Percentiles rank a stretch among this genome's conserved stretches.
Evolutionary conservation across 108 stramenopile species (phyloP).

Genomic region (Skeletonema costatum): DNA sequence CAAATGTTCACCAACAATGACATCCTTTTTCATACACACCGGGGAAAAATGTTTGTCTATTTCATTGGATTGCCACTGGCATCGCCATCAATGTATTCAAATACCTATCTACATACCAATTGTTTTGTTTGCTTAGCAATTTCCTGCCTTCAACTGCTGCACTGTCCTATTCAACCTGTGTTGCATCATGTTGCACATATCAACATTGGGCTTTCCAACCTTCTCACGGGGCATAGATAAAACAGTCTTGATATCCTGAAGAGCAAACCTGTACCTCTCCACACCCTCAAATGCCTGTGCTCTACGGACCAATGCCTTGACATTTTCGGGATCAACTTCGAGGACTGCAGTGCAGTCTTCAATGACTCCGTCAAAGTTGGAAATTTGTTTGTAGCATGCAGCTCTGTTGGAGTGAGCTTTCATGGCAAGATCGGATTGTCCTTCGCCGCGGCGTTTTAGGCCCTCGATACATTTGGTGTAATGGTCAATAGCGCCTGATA

Average conservation of each 20-base stretch:
- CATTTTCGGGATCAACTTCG: conserved; percentile 94
- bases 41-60: background rate
- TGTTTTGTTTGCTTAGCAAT: conserved; percentile 13
- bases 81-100: background rate
- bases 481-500: conserved; percentile 87
- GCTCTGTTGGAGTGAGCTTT: conserved; percentile 97
- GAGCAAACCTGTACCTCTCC: conserved; percentile 93
- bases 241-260: conserved; percentile 97
- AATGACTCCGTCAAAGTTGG: conserved; percentile 97
- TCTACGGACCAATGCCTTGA: conserved; percentile 97
- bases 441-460: conserved; percentile 68
- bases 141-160: conserved; percentile 73
- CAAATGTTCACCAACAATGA: background rate
- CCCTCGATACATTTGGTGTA: conserved; percentile 96
- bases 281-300: conserved; percentile 99
- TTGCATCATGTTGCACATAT: conserved; percentile 93
- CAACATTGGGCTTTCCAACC: conserved; percentile 94
- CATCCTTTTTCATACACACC: background rate
- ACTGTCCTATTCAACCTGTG: conserved; percentile 96
- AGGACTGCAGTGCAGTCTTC: conserved; percentile 95
- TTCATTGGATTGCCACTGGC: background rate
- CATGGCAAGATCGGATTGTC: conserved; percentile 79
- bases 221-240: conserved; percentile 84
- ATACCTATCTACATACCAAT: background rate
- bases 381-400: conserved; percentile 99